These are phyloP conservation scores for Dryas alaskensis DNA, from an alignment of 306 rosid species.

Conservation along the genomic window DNA sequence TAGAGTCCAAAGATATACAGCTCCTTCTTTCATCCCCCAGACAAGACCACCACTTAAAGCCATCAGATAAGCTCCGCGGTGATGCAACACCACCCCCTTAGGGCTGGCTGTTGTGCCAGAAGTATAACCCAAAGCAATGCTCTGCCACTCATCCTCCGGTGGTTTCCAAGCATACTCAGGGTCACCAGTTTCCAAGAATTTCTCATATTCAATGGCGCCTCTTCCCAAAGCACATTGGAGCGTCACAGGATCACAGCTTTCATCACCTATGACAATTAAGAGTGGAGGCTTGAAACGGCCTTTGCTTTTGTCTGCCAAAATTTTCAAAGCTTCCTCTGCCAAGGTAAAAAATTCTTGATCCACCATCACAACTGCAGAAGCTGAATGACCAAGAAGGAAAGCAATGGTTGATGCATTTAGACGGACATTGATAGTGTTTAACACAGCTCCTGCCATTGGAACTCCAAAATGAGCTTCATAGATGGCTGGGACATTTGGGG, in stretches of 20 bases:
- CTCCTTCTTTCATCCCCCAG: conserved; percentile 94
- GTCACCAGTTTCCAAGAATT: conserved; percentile 67
- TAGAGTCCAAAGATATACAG: conserved; percentile 84
- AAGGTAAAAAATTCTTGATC: conserved; percentile 63
- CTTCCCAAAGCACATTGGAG: conserved; percentile 39
- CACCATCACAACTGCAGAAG: conserved; percentile 49
- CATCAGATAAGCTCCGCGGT: conserved; percentile 84
- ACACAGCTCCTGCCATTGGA: conserved; percentile 69
- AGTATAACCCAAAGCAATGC: conserved; percentile 89
- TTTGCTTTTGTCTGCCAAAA: conserved; percentile 49
- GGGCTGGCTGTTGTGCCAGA: conserved; percentile 97
- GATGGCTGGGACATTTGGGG: conserved; percentile 86
- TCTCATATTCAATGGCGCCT: conserved; percentile 70
- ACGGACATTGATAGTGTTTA: conserved; percentile 59
- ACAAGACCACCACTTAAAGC: conserved; percentile 51
- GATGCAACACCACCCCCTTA: conserved; percentile 88
- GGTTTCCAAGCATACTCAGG: conserved; percentile 79
- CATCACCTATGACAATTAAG: conserved; percentile 72
- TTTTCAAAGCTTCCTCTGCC: conserved; percentile 69
- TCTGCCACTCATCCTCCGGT: conserved; percentile 98
- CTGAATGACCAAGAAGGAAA: conserved; percentile 65
- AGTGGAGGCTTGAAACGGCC: conserved; percentile 54
- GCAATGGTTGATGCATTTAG: conserved; percentile 56
- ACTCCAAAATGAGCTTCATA: conserved; percentile 85
- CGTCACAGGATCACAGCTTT: conserved; percentile 51